Percentiles rank a stretch among this genome's conserved stretches.
These are phyloP conservation scores for Mrakia hoshinonis DNA, from an alignment of 768 basidiomycete species.

Conservation along the genomic window DNA sequence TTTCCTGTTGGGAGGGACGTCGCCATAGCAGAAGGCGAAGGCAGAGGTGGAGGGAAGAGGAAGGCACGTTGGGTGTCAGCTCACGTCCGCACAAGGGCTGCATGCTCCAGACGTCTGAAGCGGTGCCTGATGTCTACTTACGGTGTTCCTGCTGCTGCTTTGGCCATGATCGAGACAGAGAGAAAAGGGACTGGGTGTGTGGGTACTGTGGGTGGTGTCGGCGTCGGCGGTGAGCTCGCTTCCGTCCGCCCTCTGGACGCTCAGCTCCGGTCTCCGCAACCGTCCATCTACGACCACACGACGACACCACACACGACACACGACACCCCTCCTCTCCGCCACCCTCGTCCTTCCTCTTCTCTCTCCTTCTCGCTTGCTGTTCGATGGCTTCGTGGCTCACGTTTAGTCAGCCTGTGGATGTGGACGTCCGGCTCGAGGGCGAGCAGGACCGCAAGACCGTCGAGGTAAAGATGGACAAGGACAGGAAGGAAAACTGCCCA, in stretches of 20 bases:
- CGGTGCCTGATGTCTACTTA: neutral
- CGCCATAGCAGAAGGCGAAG: neutral
- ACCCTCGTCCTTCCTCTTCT: neutral
- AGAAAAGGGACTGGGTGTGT: neutral
- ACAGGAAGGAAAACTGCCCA: constrained; percentile 69
- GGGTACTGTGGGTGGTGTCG: neutral
- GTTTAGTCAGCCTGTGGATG: constrained; percentile 74
- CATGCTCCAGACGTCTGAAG: neutral
- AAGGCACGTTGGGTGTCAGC: neutral
- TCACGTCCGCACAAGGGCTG: neutral
- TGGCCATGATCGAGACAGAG: constrained; percentile 25
- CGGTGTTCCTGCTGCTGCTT: constrained; percentile 31
- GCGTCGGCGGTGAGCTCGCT: neutral
- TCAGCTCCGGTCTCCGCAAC: neutral
- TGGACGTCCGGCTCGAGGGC: constrained; percentile 77
- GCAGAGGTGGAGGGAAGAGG: neutral
- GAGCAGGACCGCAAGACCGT: constrained; percentile 83
- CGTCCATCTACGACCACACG: neutral
- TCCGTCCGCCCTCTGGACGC: neutral
- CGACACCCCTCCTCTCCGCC: neutral
- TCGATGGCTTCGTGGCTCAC: constrained; percentile 74
- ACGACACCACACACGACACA: too few species aligned
- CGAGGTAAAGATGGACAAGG: constrained; percentile 83
- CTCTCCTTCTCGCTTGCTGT: neutral
- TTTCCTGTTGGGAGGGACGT: too few species aligned